Base-by-base conservation (phyloP, 495 filamentous ascomycete genomes). In the Symbiotaphrina buchneri region DNA sequence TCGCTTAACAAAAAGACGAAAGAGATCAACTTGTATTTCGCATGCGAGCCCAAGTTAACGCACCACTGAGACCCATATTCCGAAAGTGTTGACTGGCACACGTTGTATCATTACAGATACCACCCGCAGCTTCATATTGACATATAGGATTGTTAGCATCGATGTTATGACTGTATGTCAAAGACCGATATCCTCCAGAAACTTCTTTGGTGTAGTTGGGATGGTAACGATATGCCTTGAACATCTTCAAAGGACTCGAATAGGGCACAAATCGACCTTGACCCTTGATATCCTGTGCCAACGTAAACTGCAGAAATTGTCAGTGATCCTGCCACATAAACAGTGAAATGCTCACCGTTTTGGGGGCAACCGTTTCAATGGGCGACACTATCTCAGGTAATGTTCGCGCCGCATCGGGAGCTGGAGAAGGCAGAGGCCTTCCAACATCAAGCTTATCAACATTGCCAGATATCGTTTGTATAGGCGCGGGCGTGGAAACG, bases 101-200 rank as follows among this genome's bases (percentile, higher is more conserved):
- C 22, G 56, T 59, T 11, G 52, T 49, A 42, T 81, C 68, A 37
- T 84, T 79, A 52, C 87, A 97, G 32, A 65, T 58, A 30, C 79
- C 74, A 20, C 72, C 75, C 21, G 59, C 55, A 38, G 75, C 47
- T 44, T 90, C 82, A 42, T 59, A 73, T 1, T 59, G 68, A 48
- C 87, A 95, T 13, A 95, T 34, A 29, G 61, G 63, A 37, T 60
- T 71, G 39, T 65, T 58, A 5, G 74, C 54, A 44, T 94, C 64
- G 47, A 95, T 85, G 33, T 66, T 68, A 50, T 85, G 71, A 48
- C 80, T 94, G 56, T 84, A 95, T 27, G 80, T 94, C 61, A 90
- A 56, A 39, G 90, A 95, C 49, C 71, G 72, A 47, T 80, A 71
- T 31, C 83, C 84, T 41, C 67, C 70, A 32, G 71, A 45, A 37